Base-by-base conservation (phyloP, 1,139 yeast genomes). In the Eremothecium gossypii region DNA sequence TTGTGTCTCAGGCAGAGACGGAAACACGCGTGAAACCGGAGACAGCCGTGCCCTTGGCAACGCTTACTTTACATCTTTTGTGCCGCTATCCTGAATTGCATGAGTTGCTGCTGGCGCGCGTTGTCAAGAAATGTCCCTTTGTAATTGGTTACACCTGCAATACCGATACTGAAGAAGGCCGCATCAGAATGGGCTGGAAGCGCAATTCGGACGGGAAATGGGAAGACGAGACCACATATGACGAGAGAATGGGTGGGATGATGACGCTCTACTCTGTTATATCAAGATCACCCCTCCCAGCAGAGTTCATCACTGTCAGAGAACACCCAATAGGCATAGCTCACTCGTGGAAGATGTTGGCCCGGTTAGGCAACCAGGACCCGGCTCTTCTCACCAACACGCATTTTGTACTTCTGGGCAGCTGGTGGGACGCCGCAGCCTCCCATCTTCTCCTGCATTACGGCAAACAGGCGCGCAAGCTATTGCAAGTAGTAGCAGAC, bases 381-480 rank as follows among this genome's bases (percentile, higher is more conserved):
- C 31, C 55, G 4, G 62, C 64, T 0, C 58, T 74, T 8, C 57
- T 86, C 10, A 68, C 76, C 0, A 81, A 86, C 50, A 74, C 83
- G 0, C 95, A 87, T 57, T 89, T 73, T 57, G 70, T 79, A 0
- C 74, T 83, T 1, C 72, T 80, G 7, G 79, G 87, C 1, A 76
- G 83, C 34, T 89, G 96, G 96, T 86, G 96, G 95, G 98, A 93
- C 50, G 78, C 89, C 6, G 72, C 83, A 36, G 91, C 85, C 1
- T 52, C 52, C 10, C 68, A 74, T 36, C 76, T 91, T 45, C 45
- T 70, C 7, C 55, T 59, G 9, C 70, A 70, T 0, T 93, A 78
- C 60, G 87, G 89, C 1, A 61, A 52, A 6, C 98, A 91, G 63
- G 93, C 77, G 3, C 45, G 42, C 4, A 91, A 93, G 57, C 48